Base-by-base conservation (phyloP, 176 grass and related monocot genomes). In the Tuctoria greenei region DNA sequence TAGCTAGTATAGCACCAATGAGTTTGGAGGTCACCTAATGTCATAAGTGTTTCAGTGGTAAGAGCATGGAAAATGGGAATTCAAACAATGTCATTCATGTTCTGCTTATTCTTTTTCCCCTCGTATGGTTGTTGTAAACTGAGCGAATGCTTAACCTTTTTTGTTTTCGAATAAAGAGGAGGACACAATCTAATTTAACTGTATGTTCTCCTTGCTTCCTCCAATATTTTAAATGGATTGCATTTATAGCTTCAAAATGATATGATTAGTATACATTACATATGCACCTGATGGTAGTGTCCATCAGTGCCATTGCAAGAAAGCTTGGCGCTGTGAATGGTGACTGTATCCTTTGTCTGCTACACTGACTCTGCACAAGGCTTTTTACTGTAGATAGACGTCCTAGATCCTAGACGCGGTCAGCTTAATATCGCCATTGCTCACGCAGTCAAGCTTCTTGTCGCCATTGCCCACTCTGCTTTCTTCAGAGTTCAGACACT, bases 101-200 rank as follows among this genome's bases (percentile, higher is more conserved):
- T 57, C 72, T 83, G 75, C 84, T 66, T 45, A 79, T 82, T 89
- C 47, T 87, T 85, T 84, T 70, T 4, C 34, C 57, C 67, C 65
- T 49, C 81, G 81, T 64, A 39, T 74, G 80, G 59, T 80, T 80
- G 76, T 76, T 84, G 76, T 60, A 81, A 87, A 76, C 84, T 66
- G 85, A 82, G 39, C 41, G 42, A 69, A 50, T 42, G 15, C 59
- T 88, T 50, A 79, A 62, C 50, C 37, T 65, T 73, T 73, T 78
- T 76, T 80, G 28, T 76, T 15, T 68, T 85, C 18, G 20, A 89
- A 91, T 94, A 91, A 93, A 77, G 79, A 91, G 44, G 45, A 47
- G 83, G 50, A 78, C 69, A 76, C 50, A 54, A 87, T 89, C 41
- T 1, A 69, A 50, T 71, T 84, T 64, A 20, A 57, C 75, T 42